phyloP scores from a whole-genome alignment of 2,329 filamentous ascomycete genomes.

The Onygena corvina region DNA sequence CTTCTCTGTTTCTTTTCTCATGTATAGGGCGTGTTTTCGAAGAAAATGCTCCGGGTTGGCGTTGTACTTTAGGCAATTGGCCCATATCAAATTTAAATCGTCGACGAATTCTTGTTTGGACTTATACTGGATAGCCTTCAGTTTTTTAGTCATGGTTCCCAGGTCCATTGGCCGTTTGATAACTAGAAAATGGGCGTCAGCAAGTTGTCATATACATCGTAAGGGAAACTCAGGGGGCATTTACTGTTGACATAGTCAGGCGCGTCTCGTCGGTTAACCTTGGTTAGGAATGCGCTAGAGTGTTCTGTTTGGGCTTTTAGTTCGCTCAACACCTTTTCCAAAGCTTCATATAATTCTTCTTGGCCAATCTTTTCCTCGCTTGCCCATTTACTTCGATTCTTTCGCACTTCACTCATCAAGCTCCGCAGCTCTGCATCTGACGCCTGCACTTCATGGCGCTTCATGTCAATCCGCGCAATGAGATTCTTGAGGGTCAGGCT shows the following conservation, averaged over 20 bases:
- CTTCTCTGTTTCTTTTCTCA: conserved; percentile 96
- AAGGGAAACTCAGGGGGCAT: conserved; percentile 22
- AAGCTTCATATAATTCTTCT: conserved; percentile 91
- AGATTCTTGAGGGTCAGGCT: conserved; percentile 94
- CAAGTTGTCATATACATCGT: neutral
- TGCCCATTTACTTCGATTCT: conserved; percentile 97
- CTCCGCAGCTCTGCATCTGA: conserved; percentile 86
- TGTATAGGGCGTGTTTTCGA: conserved; percentile 83
- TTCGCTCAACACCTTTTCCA: conserved; percentile 93
- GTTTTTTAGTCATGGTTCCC: conserved; percentile 95
- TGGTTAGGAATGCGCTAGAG: conserved; percentile 85
- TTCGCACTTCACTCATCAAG: conserved; percentile 92
- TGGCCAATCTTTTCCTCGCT: conserved; percentile 96
- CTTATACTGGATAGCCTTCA: conserved; percentile 67
- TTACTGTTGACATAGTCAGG: conserved; percentile 88
- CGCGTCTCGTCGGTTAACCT: conserved; percentile 93
- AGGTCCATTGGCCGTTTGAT: conserved; percentile 98
- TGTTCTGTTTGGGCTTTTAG: conserved; percentile 96
- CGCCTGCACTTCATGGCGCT: conserved; percentile 77
- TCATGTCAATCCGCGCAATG: conserved; percentile 87
- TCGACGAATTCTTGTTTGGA: conserved; percentile 90
- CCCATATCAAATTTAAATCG: conserved; percentile 90
- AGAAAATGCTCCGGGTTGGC: conserved; percentile 76
- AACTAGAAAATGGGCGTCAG: conserved; percentile 37
- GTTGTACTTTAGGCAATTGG: conserved; percentile 94